These are phyloP conservation scores for Xerocomus spinulosus DNA, from an alignment of 768 basidiomycete genomes.

Conservation along the genomic window DNA sequence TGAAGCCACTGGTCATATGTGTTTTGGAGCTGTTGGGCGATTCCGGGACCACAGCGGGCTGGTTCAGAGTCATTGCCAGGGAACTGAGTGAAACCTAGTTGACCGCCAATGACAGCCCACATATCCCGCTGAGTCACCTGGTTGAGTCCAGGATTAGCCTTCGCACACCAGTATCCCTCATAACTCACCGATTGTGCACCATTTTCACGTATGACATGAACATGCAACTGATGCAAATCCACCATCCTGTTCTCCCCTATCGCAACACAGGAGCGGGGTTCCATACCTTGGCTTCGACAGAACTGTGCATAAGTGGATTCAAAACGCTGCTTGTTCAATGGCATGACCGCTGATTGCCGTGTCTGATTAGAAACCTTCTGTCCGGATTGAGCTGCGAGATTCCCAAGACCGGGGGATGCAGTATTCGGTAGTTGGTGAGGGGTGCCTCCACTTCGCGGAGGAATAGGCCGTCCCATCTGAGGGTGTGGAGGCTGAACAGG, in stretches of 20 bases:
- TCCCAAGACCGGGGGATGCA: slow-evolving; percentile 34
- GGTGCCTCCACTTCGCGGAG: slow-evolving; percentile 37
- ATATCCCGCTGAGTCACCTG: slow-evolving; percentile 53
- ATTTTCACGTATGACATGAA: slow-evolving; percentile 54
- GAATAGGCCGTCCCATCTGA: slow-evolving; percentile 31
- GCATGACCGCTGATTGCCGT: slow-evolving; percentile 18
- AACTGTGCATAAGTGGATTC: slow-evolving; percentile 48
- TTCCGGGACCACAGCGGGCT: slow-evolving; percentile 54
- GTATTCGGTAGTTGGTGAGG: slow-evolving; percentile 35
- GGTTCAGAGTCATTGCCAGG: slow-evolving; percentile 59
- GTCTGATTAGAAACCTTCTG: slow-evolving; percentile 22
- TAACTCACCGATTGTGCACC: slow-evolving; percentile 44
- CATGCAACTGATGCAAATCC: slow-evolving; percentile 58
- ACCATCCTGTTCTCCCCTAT: slow-evolving; percentile 51
- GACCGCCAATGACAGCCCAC: slow-evolving; percentile 67
- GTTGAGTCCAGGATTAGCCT: slow-evolving; percentile 9
- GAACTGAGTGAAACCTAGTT: slow-evolving; percentile 61
- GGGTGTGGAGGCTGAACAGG: slow-evolving; percentile 31
- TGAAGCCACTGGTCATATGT: slow-evolving; percentile 57
- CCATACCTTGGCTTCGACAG: slow-evolving; percentile 38
- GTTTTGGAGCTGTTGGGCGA: slow-evolving; percentile 55
- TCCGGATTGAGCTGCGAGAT: slow-evolving; percentile 17
- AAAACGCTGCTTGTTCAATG: slow-evolving; percentile 51
- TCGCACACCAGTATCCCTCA: not conserved
- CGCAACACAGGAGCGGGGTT: slow-evolving; percentile 39